Conservation (phyloP, 179 eudicot genomes). For the Spinacia oleracea region DNA sequence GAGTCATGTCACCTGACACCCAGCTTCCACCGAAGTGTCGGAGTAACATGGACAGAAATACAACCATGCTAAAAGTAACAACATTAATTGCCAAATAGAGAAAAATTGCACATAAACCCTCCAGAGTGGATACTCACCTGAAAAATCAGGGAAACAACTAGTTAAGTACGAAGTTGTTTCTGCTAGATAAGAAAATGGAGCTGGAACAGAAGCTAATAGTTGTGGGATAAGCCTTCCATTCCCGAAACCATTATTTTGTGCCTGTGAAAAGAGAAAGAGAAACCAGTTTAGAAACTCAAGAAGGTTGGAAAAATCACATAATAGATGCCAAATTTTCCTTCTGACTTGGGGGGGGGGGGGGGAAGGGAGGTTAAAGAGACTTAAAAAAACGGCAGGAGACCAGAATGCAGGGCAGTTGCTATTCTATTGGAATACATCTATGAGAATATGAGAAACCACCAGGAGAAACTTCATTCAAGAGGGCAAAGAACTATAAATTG, state of each 20-base stretch:
- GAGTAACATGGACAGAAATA: no score
- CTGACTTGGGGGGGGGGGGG: neutral
- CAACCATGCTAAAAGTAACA: neutral
- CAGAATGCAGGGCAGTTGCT: neutral
- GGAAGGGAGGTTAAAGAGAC: neutral
- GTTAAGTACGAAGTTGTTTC: conserved; percentile 77
- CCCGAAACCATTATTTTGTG: conserved; percentile 36
- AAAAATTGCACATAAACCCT: neutral
- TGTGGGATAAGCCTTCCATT: conserved; percentile 56
- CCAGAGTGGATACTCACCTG: conserved; percentile 36
- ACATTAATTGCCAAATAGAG: neutral
- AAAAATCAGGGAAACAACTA: conserved; percentile 64
- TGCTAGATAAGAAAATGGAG: conserved; percentile 66
- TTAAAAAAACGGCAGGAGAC: neutral
- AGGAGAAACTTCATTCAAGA: neutral
- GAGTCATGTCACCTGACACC: no score
- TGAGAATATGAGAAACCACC: neutral
- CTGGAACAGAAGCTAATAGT: conserved; percentile 69
- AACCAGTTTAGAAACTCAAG: neutral
- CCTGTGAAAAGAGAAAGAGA: conserved; percentile 45
- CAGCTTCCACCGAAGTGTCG: no score
- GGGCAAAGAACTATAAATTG: conserved; percentile 1
- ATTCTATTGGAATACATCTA: neutral
- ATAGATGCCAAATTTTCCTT: no score
- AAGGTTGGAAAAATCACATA: neutral